phyloP scores from a whole-genome alignment of 2,329 filamentous ascomycete species.

The Cytospora paraplurivora region DNA sequence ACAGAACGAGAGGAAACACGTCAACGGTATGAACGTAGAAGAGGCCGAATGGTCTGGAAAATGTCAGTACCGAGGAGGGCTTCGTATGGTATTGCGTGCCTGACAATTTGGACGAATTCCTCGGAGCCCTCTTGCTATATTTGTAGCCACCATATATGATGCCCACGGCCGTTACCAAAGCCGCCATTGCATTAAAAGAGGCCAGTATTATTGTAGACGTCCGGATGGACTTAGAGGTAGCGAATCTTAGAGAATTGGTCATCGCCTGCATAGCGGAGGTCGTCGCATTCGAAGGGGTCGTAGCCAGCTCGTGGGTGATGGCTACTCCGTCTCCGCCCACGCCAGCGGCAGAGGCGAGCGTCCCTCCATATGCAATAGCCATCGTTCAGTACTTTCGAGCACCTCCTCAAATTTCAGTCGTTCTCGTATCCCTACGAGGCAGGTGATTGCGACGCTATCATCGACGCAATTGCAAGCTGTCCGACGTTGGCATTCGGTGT shows the following conservation, averaged over 20 bases:
- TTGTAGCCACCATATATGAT: conserved; percentile 61
- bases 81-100: conserved; percentile 7
- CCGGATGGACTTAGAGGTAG: conserved; percentile 58
- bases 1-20: conserved; percentile 58
- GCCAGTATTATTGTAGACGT: conserved; percentile 64
- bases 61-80: conserved; percentile 9
- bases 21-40: conserved; percentile 51
- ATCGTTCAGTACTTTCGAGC: conserved; percentile 22
- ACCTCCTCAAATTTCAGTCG: conserved; percentile 24
- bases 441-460: conserved; percentile 35
- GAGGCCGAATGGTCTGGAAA: conserved; percentile 41
- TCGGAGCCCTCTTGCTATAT: conserved; percentile 45
- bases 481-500: conserved; percentile 19
- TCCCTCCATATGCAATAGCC: conserved; percentile 8
- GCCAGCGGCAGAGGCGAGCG: conserved; percentile 15
- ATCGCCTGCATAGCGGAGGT: conserved; percentile 41
- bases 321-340: conserved; percentile 22
- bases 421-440: conserved; percentile 32
- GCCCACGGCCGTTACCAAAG: conserved; percentile 56
- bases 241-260: conserved; percentile 55
- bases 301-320: conserved; percentile 30
- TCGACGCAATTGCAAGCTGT: conserved; percentile 24
- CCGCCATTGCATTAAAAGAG: conserved; percentile 61
- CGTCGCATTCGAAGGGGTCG: conserved; percentile 42
- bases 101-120: conserved; percentile 37